A percentile compares a stretch with the other conserved stretches of the same genome.
Conservation (phyloP, 345 rosid genomes). For the Arabis alpina region DNA sequence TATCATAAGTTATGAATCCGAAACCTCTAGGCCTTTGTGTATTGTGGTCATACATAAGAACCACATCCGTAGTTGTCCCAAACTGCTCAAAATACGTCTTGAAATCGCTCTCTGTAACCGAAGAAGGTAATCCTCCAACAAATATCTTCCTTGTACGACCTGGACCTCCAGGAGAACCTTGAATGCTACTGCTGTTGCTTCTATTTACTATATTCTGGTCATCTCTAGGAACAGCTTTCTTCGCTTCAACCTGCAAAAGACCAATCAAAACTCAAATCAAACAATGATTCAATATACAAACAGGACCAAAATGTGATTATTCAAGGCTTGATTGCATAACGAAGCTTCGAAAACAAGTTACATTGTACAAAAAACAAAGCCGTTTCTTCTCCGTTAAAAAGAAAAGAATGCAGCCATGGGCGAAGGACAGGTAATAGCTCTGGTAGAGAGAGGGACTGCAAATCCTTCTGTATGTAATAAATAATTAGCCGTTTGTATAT, state of each 20-base stretch:
- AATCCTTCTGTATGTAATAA: no score
- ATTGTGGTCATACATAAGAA: slow-evolving; percentile 98
- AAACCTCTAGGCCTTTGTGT: slow-evolving; percentile 99
- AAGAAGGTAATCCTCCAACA: slow-evolving; percentile 89
- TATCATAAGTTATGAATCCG: slow-evolving; percentile 94
- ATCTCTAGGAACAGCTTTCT: slow-evolving; percentile 93
- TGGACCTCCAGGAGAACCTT: slow-evolving; percentile 73
- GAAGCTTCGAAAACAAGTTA: slow-evolving; percentile 45
- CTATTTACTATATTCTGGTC: slow-evolving; percentile 75
- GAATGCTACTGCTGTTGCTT: slow-evolving; percentile 53
- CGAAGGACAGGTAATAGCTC: no score
- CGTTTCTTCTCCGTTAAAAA: no score
- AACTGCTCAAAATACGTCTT: slow-evolving; percentile 86
- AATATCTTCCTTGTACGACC: slow-evolving; percentile 84
- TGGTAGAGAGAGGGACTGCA: no score
- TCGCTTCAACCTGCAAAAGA: slow-evolving; percentile 83
- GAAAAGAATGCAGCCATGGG: no score
- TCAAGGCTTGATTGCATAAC: background rate
- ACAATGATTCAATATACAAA: background rate
- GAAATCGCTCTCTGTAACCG: slow-evolving; percentile 72
- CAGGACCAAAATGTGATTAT: background rate
- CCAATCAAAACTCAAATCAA: background rate
- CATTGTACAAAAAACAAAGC: slow-evolving; percentile 36
- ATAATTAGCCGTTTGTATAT: no score
- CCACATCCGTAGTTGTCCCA: slow-evolving; percentile 87